These are phyloP conservation scores for Fusarium subglutinans DNA, from an alignment of 2,329 filamentous ascomycete species.

Conservation along the genomic window DNA sequence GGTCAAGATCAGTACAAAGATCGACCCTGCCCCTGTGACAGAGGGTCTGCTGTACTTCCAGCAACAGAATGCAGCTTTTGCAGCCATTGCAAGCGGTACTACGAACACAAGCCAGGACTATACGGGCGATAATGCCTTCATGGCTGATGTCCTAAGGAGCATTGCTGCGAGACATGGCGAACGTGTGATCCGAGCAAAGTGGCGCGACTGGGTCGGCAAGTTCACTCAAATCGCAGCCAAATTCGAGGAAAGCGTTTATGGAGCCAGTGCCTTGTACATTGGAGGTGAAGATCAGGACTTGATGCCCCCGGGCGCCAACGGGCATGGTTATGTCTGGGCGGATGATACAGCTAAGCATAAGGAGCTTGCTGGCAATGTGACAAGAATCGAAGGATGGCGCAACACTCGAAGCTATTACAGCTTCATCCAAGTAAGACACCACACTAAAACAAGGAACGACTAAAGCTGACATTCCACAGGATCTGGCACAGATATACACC, in stretches of 20 bases:
- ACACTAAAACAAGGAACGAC: not conserved
- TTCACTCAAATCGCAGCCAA: constrained; percentile 93
- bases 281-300: constrained; percentile 76
- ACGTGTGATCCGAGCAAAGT: constrained; percentile 88
- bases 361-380: constrained; percentile 91
- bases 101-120: constrained; percentile 66
- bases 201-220: constrained; percentile 92
- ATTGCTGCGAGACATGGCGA: constrained; percentile 89
- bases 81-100: constrained; percentile 57
- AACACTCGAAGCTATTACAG: constrained; percentile 95
- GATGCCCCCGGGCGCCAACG: constrained; percentile 68
- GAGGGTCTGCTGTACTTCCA: constrained; percentile 91
- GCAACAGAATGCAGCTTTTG: constrained; percentile 73
- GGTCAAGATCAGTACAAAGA: constrained; percentile 91
- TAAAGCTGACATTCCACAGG: constrained; percentile 53
- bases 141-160: constrained; percentile 83
- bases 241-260: constrained; percentile 96
- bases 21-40: constrained; percentile 81
- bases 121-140: constrained; percentile 89
- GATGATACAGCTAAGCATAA: constrained; percentile 82
- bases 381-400: constrained; percentile 95
- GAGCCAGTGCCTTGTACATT: constrained; percentile 88
- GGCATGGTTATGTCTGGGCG: constrained; percentile 95
- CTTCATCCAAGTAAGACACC: constrained; percentile 77
- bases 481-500: constrained; percentile 71